Percentiles rank a stretch among this genome's conserved stretches.
These are phyloP conservation scores for Chlamydomonas applanata DNA, from an alignment of 139 green algal species.

Conservation along the genomic window DNA sequence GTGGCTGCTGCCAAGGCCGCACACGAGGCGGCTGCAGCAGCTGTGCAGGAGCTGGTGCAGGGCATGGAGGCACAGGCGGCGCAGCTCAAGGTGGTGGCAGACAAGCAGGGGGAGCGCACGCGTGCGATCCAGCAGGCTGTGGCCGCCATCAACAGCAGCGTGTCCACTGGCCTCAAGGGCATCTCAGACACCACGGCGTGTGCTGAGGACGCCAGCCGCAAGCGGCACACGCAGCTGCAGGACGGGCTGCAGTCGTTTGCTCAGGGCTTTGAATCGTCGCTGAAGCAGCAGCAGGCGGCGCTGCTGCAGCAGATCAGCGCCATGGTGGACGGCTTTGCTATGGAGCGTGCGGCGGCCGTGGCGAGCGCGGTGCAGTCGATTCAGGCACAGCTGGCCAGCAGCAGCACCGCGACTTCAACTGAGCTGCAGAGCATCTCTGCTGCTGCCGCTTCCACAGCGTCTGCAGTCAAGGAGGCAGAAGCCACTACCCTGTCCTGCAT, in stretches of 20 bases:
- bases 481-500: not conserved
- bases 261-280: constrained; percentile 13
- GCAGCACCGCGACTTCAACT: not conserved
- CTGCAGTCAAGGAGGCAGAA: constrained; percentile 8
- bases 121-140: constrained; percentile 7
- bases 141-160: not conserved
- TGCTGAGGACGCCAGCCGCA: not conserved
- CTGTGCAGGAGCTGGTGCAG: constrained; percentile 22
- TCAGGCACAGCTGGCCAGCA: constrained; percentile 7
- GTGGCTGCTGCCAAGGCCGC: not conserved
- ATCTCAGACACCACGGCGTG: not conserved
- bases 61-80: constrained; percentile 28
- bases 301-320: constrained; percentile 32
- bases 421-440: not conserved
- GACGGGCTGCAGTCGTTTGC: constrained; percentile 10
- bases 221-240: not conserved
- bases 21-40: constrained; percentile 5
- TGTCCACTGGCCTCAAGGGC: not conserved
- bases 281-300: constrained; percentile 27
- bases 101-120: constrained; percentile 20
- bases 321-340: constrained; percentile 33
- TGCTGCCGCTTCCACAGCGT: not conserved
- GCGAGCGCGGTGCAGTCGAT: constrained; percentile 18
- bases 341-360: constrained; percentile 19
- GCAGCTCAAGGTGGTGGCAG: constrained; percentile 35